Conservation (phyloP, 805 yeast species). For the Ogataea salicorniae region DNA sequence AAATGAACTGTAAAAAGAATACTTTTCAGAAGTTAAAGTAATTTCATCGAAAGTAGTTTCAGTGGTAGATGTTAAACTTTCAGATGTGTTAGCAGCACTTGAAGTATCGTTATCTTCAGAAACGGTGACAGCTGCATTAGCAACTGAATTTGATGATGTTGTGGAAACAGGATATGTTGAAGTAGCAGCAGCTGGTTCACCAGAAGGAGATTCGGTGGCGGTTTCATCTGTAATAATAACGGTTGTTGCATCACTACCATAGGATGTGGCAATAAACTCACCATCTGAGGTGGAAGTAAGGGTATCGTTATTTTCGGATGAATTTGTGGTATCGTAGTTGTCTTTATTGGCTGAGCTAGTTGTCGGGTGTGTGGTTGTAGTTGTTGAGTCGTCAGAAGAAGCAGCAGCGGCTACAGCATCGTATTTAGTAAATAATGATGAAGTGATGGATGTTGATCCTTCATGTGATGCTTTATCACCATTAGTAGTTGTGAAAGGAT, state of each 20-base stretch:
- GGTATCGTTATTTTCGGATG: not conserved
- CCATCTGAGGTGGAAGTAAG: not conserved
- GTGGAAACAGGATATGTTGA: not conserved
- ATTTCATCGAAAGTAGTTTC: not conserved
- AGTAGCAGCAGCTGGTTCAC: not conserved
- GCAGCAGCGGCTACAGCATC: not conserved
- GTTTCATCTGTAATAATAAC: not conserved
- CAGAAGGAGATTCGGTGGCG: not conserved
- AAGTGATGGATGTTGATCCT: not conserved
- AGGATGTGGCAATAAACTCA: not conserved
- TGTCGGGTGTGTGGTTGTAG: too few relatives aligned
- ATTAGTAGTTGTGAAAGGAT: too few relatives aligned
- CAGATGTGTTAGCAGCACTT: not conserved
- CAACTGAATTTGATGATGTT: not conserved
- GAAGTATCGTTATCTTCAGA: not conserved
- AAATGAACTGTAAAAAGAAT: not conserved
- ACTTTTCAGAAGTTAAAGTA: too few relatives aligned
- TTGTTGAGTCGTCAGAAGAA: too few relatives aligned
- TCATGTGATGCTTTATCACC: not conserved
- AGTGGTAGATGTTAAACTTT: not conserved
- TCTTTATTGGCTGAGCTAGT: too few relatives aligned
- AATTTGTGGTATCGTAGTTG: not conserved
- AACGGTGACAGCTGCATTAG: constrained; percentile 13
- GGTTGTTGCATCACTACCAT: constrained; percentile 1
- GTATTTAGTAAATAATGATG: not conserved